A percentile compares a stretch with the other conserved stretches of the same genome.
Evolutionary conservation across 306 rosid genomes (phyloP).

Genomic region (Hylodesmum podocarpum): DNA sequence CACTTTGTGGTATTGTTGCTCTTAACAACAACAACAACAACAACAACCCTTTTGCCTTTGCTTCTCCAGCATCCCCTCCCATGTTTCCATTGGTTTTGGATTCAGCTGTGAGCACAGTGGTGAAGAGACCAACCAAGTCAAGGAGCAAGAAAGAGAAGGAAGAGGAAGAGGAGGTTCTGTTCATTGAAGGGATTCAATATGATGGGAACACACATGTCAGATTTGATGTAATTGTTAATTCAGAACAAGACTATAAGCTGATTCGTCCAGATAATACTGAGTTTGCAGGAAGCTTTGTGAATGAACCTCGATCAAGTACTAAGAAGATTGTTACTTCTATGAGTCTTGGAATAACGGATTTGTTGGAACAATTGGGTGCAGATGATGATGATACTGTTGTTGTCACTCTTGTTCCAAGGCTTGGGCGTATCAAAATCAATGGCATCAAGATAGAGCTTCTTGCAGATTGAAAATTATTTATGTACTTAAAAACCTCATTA

Average conservation of each 20-base stretch:
- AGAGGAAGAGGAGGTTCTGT: constrained; percentile 52
- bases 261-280: constrained; percentile 48
- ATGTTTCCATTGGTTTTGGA: constrained; percentile 54
- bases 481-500: too few relatives aligned
- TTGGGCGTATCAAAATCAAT: constrained; percentile 44
- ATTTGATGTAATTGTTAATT: constrained; percentile 65
- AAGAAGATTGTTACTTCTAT: constrained; percentile 39
- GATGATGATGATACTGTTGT: constrained; percentile 64
- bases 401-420: constrained; percentile 69
- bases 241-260: constrained; percentile 56
- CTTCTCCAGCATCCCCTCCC: constrained; percentile 53
- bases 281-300: constrained; percentile 86
- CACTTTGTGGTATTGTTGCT: constrained; percentile 47
- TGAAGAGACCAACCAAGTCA: constrained; percentile 54
- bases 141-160: constrained; percentile 50
- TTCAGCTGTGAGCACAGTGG: constrained; percentile 35
- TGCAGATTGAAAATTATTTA: constrained; percentile 11
- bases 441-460: constrained; percentile 49
- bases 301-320: constrained; percentile 52
- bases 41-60: constrained; percentile 43
- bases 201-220: constrained; percentile 39
- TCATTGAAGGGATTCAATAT: constrained; percentile 61
- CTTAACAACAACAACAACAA: constrained; percentile 22
- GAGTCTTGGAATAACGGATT: constrained; percentile 55
- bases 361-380: constrained; percentile 73